Percentiles rank a stretch among this genome's conserved stretches.
Conservation (phyloP, 192 early-diverging fungal genomes). For the Rhizoclosmatium sp. region DNA sequence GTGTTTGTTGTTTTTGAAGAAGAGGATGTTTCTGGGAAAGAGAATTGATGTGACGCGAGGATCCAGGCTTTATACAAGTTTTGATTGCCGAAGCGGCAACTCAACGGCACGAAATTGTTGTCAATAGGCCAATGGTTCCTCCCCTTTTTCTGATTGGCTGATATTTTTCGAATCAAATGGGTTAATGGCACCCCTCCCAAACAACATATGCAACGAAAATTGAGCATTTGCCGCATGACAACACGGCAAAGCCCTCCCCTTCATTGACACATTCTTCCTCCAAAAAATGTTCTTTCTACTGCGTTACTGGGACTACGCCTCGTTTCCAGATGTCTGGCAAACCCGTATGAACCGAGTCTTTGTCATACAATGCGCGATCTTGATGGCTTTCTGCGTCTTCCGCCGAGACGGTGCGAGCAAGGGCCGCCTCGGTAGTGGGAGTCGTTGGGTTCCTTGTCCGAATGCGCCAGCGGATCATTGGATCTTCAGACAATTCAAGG, state of each 20-base stretch:
- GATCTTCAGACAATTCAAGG: constrained; percentile 18
- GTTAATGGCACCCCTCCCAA: neutral
- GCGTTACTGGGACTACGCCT: neutral
- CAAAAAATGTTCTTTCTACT: neutral
- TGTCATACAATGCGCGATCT: neutral
- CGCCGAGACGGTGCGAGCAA: neutral
- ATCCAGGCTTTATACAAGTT: neutral
- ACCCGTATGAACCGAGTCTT: constrained; percentile 12
- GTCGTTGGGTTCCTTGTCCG: constrained; percentile 19
- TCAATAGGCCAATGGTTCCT: constrained; percentile 10
- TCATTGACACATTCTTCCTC: neutral
- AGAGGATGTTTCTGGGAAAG: neutral
- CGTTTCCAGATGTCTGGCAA: constrained; percentile 14
- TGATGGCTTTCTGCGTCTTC: constrained; percentile 12
- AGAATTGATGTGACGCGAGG: neutral
- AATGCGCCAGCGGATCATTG: constrained; percentile 4
- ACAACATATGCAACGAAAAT: neutral
- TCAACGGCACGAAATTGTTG: neutral
- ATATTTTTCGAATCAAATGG: neutral
- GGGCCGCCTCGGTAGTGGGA: neutral
- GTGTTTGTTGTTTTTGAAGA: neutral
- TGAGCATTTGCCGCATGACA: neutral
- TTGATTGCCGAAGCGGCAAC: neutral
- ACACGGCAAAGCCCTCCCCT: neutral
- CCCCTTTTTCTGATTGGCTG: neutral